Conservation (phyloP, 164 flowering plant genomes). For the Tetrastigma voinierianum region DNA sequence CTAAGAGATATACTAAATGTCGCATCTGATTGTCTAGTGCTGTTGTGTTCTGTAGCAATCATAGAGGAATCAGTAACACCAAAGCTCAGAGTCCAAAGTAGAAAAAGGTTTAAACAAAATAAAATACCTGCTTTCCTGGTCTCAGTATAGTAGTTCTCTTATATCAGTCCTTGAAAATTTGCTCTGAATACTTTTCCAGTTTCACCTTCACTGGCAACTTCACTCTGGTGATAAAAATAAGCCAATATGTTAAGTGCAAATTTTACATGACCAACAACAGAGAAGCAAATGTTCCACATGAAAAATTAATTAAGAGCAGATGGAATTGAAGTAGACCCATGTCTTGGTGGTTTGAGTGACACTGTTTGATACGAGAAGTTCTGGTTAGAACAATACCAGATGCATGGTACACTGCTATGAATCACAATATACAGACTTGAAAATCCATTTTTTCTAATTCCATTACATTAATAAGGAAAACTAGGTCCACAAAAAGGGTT, state of each 20-base stretch:
- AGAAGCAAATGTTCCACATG: too few species aligned
- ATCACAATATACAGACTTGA: too few species aligned
- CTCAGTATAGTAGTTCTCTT: constrained; percentile 76
- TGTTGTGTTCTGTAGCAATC: constrained; percentile 63
- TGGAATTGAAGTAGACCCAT: too few species aligned
- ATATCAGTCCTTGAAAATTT: constrained; percentile 69
- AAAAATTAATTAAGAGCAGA: too few species aligned
- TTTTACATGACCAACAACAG: background rate
- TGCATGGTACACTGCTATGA: too few species aligned
- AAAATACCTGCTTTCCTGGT: constrained; percentile 61
- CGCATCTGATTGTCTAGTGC: constrained; percentile 71
- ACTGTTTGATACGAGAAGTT: too few species aligned
- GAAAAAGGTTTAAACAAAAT: background rate
- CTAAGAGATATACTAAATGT: constrained; percentile 84
- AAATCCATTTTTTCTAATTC: too few species aligned
- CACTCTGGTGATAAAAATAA: constrained; percentile 42
- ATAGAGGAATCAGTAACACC: background rate
- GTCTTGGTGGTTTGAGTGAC: too few species aligned
- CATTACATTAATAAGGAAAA: too few species aligned
- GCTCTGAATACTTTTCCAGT: constrained; percentile 89
- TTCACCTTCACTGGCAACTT: constrained; percentile 85
- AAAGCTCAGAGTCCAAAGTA: background rate
- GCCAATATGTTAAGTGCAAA: background rate
- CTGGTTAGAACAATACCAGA: too few species aligned
- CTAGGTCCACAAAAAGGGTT: too few species aligned